Evolutionary conservation across 768 basidiomycete genomes (phyloP), one percentile per base, ranked within the genome.

Genomic region (Steccherinum ochraceum): DNA sequence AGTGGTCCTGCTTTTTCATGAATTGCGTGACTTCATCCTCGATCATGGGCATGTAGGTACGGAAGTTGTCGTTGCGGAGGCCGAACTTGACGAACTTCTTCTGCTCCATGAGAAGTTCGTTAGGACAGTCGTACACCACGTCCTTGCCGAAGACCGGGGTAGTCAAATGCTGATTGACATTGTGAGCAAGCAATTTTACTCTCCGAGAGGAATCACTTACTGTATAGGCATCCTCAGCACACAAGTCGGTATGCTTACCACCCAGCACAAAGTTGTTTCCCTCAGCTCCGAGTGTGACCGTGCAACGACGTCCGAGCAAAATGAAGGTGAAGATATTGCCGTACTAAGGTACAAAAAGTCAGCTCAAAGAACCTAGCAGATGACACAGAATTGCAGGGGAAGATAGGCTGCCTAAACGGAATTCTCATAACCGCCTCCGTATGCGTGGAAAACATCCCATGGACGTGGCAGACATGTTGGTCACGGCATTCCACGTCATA

Each of bases 11-110:
- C 51, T 73, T 73, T 35, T 69, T 69, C 67, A 95, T 71, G 67
- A 84, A 93, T 24, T 84, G 72, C 30, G 83, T 77, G 46, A 70
- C 62, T 52, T 72, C 71, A 24, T 69, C 61, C 39, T 68, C 68
- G 54, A 79, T 73, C 65, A 77, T 69, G 41, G 71, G 72, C 45
- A 80, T 74, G 64, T 99, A 98, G 24, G 83, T 75, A 40, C 85
- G 81, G 67, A 99, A 83, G 68, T 94, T 94, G 23, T 98, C 94
- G 12, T 81, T 83, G 11, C 93, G 89, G 19, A 99, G 81, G 20
- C 96, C 94, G 54, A 93, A 84, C 72, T 99, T 99, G 68, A 98
- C 86, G 63, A 97, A 97, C 65, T 87, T 89, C 77, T 99, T 99
- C 67, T 99, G 96, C 61, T 99, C 93, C 94, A 99, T 98, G 68